Evolutionary conservation across 2,329 filamentous ascomycete genomes (phyloP).

Genomic region (Neurospora sp.): DNA sequence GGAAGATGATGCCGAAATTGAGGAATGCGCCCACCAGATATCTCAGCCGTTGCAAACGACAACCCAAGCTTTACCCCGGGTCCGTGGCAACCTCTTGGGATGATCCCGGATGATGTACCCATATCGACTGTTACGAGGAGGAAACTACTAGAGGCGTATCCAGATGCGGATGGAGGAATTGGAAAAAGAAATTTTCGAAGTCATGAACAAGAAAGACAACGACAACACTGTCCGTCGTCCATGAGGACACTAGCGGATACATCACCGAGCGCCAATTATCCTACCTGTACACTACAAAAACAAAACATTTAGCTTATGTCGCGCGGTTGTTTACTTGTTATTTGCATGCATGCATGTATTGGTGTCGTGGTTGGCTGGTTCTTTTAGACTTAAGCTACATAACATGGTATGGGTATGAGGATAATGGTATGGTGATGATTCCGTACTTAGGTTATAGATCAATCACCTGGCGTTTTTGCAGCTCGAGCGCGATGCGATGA

Average conservation of each 20-base stretch:
- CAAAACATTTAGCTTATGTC: not conserved
- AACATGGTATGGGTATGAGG: not conserved
- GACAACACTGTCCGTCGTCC: not conserved
- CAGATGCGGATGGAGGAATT: not conserved
- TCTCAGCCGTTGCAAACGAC: not conserved
- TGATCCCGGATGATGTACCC: not conserved
- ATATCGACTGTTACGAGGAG: not conserved
- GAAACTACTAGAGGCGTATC: not conserved
- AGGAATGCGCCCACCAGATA: not conserved
- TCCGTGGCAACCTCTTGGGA: not conserved
- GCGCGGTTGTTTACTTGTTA: not conserved
- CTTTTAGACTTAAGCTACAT: not conserved
- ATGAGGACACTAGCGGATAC: not conserved
- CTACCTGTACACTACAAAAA: not conserved
- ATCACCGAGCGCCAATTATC: not conserved
- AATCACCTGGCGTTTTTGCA: not conserved
- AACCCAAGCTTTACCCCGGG: not conserved
- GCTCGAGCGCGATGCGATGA: not conserved
- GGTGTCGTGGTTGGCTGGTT: not conserved
- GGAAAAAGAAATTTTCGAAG: not conserved
- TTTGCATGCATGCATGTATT: not conserved
- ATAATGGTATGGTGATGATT: not conserved
- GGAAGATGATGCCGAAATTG: not conserved
- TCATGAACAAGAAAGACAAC: not conserved
- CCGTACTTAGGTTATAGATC: not conserved